A percentile compares a stretch with the other conserved stretches of the same genome.
Evolutionary conservation across 1,284 basidiomycete species (phyloP).

Genomic region (Malassezia equina): DNA sequence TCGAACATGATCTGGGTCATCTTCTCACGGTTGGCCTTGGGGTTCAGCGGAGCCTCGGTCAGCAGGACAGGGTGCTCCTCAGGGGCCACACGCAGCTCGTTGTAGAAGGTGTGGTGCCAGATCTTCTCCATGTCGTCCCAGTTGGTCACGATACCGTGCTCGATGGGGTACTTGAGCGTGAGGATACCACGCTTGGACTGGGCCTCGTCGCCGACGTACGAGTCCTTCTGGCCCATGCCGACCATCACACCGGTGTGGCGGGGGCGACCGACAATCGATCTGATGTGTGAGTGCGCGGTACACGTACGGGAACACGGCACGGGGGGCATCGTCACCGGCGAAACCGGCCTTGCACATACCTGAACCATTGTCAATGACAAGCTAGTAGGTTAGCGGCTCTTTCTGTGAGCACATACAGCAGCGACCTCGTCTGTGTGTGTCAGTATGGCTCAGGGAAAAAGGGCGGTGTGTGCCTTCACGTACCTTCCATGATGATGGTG

Average conservation of each 20-base stretch:
- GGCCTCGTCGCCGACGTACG: conserved; percentile 62
- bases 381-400: conserved; percentile 18
- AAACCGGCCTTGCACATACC: conserved; percentile 53
- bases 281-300: conserved; percentile 35
- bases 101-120: conserved; percentile 50
- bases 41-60: conserved; percentile 89
- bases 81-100: conserved; percentile 52
- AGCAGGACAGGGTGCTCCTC: conserved; percentile 88
- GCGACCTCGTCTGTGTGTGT: conserved; percentile 42
- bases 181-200: conserved; percentile 93
- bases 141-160: conserved; percentile 74
- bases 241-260: conserved; percentile 87
- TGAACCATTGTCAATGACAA: conserved; percentile 49
- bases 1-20: conserved; percentile 98
- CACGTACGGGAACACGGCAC: conserved; percentile 61
- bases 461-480: background rate
- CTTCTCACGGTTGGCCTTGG: conserved; percentile 88
- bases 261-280: conserved; percentile 80
- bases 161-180: conserved; percentile 61
- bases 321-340: conserved; percentile 66
- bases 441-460: background rate
- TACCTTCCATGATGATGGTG: conserved; percentile 17
- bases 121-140: conserved; percentile 55
- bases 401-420: conserved; percentile 30
- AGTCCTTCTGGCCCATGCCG: conserved; percentile 51